Evolutionary conservation across 495 filamentous ascomycete species (phyloP).

Genomic region (Saxispiralis lemnorum): DNA sequence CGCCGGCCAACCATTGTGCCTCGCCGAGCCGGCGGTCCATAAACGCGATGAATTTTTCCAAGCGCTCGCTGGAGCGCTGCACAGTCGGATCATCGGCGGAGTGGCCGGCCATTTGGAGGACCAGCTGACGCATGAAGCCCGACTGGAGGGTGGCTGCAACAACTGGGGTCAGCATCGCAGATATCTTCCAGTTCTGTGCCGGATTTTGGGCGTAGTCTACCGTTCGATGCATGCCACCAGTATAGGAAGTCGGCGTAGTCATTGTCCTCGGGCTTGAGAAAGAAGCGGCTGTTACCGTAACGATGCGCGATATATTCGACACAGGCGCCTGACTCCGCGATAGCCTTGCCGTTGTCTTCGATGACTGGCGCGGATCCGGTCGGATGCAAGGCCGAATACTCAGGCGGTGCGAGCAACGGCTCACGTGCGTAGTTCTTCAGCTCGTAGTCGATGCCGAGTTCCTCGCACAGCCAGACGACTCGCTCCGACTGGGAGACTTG

Average conservation of each 20-base stretch:
- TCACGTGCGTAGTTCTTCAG: constrained; percentile 33
- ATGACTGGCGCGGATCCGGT: constrained; percentile 38
- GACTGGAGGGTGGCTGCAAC: constrained; percentile 31
- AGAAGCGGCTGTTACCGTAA: constrained; percentile 31
- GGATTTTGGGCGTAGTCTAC: not conserved
- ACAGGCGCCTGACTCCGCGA: constrained; percentile 38
- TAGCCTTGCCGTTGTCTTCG: constrained; percentile 29
- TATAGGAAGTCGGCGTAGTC: constrained; percentile 39
- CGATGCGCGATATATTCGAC: constrained; percentile 39
- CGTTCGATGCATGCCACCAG: not conserved
- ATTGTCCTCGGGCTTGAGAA: constrained; percentile 25
- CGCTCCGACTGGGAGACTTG: constrained; percentile 41
- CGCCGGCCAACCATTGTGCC: constrained; percentile 39
- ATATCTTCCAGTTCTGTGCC: not conserved
- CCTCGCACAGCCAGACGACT: constrained; percentile 45
- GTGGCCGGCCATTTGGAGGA: constrained; percentile 5
- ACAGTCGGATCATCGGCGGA: constrained; percentile 10
- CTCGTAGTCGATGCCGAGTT: constrained; percentile 37
- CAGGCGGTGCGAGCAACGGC: constrained; percentile 36
- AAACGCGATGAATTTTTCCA: constrained; percentile 19
- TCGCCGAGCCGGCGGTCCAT: constrained; percentile 30
- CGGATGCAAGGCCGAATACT: constrained; percentile 34
- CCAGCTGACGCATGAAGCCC: constrained; percentile 12
- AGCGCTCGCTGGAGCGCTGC: constrained; percentile 13
- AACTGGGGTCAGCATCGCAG: not conserved